A percentile compares a stretch with the other conserved stretches of the same genome.
phyloP scores from a whole-genome alignment of 768 basidiomycete species.

The Calvatia gigantea region DNA sequence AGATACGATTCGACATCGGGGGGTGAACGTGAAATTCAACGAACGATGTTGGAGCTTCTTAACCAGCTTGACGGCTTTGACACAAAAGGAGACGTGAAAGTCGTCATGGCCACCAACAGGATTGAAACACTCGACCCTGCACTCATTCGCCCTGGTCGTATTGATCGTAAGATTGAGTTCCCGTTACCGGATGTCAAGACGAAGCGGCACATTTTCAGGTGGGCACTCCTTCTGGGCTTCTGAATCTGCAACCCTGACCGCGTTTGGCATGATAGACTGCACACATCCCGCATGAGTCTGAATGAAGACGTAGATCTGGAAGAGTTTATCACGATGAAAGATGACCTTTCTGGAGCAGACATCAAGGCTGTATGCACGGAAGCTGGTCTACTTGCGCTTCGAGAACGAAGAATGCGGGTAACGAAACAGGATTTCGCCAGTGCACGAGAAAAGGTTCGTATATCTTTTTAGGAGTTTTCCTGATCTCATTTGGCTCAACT shows the following conservation, averaged over 20 bases:
- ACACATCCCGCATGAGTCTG: constrained; percentile 94
- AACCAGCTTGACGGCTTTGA: constrained; percentile 99
- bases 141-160: constrained; percentile 96
- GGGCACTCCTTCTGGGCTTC: constrained; percentile 15
- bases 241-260: not conserved
- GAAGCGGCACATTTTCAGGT: constrained; percentile 98
- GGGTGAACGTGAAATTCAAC: constrained; percentile 98
- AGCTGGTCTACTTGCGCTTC: constrained; percentile 91
- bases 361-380: constrained; percentile 99
- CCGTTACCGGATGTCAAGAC: constrained; percentile 98
- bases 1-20: constrained; percentile 99
- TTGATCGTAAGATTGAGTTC: constrained; percentile 98
- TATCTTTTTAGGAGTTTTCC: not conserved
- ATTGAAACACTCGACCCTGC: constrained; percentile 98
- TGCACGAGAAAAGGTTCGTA: constrained; percentile 85
- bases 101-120: constrained; percentile 99
- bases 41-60: constrained; percentile 97
- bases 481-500: constrained; percentile 9
- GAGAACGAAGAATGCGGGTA: constrained; percentile 94
- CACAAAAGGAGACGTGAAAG: constrained; percentile 98
- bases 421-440: constrained; percentile 86
- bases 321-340: constrained; percentile 93
- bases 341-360: constrained; percentile 94
- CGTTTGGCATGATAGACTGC: constrained; percentile 46
- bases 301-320: constrained; percentile 88